phyloP scores from a whole-genome alignment of 371 early-diverging fungal genomes.

The Gilbertella persicaria region DNA sequence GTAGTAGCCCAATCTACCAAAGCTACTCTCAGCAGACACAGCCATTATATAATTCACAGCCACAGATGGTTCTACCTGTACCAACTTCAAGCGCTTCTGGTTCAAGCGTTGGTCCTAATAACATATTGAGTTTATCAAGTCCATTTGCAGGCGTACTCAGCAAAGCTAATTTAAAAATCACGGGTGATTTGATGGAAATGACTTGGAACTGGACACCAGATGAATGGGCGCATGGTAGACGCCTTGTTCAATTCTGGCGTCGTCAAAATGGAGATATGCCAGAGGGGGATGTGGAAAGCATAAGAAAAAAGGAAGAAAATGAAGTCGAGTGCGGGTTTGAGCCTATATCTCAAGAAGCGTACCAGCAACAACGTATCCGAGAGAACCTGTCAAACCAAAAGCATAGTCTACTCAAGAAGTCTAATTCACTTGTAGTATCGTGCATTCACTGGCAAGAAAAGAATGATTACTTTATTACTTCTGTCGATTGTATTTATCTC shows the following conservation, averaged over 20 bases:
- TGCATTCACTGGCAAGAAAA: constrained; percentile 80
- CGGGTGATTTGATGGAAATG: constrained; percentile 21
- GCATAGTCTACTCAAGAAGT: not conserved
- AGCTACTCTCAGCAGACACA: too few relatives aligned
- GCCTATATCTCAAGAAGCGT: constrained; percentile 15
- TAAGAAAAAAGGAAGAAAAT: not conserved
- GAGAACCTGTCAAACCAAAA: constrained; percentile 13
- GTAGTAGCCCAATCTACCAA: too few relatives aligned
- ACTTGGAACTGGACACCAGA: constrained; percentile 55
- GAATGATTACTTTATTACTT: constrained; percentile 75
- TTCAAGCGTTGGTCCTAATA: not conserved
- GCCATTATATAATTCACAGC: not conserved
- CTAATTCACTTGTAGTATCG: constrained; percentile 60
- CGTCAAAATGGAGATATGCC: constrained; percentile 52
- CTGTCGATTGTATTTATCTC: constrained; percentile 77
- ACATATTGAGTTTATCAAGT: not conserved
- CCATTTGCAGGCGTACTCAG: constrained; percentile 63
- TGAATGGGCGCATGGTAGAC: constrained; percentile 66
- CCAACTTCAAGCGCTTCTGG: not conserved
- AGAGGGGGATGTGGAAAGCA: not conserved
- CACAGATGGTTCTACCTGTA: not conserved
- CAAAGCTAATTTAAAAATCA: constrained; percentile 52
- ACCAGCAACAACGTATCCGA: constrained; percentile 20
- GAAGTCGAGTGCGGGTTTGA: constrained; percentile 19
- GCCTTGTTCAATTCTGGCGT: constrained; percentile 77